phyloP scores from a whole-genome alignment of 2,329 filamentous ascomycete genomes.

The Aciculosporium take region DNA sequence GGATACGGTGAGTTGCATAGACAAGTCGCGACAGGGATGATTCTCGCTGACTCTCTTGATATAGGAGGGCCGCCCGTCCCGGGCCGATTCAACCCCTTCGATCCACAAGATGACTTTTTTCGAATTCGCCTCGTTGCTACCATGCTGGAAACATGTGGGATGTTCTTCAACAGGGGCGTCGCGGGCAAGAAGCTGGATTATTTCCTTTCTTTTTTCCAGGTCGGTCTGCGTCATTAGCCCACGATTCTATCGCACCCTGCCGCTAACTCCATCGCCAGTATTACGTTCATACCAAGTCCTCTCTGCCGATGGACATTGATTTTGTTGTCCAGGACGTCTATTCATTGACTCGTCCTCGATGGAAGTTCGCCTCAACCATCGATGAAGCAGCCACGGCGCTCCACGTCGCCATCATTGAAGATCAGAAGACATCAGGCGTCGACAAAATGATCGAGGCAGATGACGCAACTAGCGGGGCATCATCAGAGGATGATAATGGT shows the following conservation, averaged over 20 bases:
- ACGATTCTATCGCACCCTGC: background rate
- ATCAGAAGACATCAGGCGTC: conserved; percentile 65
- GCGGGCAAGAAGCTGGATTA: conserved; percentile 97
- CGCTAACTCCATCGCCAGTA: conserved; percentile 38
- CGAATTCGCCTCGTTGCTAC: conserved; percentile 82
- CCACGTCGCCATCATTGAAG: conserved; percentile 74
- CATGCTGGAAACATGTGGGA: conserved; percentile 84
- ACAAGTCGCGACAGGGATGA: background rate
- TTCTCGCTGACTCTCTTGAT: conserved; percentile 1
- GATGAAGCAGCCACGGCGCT: conserved; percentile 77
- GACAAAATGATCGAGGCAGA: conserved; percentile 59
- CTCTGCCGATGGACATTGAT: conserved; percentile 90
- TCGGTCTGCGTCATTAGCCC: conserved; percentile 16
- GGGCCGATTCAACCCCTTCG: conserved; percentile 61
- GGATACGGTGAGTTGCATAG: conserved; percentile 49
- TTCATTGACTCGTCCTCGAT: conserved; percentile 71
- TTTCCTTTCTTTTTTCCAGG: conserved; percentile 89
- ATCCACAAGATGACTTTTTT: conserved; percentile 90
- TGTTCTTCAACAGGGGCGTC: conserved; percentile 87
- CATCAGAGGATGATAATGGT: conserved; percentile 62
- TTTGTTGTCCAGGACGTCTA: conserved; percentile 93
- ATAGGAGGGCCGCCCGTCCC: conserved; percentile 65
- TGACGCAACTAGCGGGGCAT: conserved; percentile 53
- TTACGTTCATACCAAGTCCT: conserved; percentile 82
- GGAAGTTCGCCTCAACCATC: conserved; percentile 69